Conservation (phyloP, 2,329 filamentous ascomycete species). For the Scedosporium dehoogii region DNA sequence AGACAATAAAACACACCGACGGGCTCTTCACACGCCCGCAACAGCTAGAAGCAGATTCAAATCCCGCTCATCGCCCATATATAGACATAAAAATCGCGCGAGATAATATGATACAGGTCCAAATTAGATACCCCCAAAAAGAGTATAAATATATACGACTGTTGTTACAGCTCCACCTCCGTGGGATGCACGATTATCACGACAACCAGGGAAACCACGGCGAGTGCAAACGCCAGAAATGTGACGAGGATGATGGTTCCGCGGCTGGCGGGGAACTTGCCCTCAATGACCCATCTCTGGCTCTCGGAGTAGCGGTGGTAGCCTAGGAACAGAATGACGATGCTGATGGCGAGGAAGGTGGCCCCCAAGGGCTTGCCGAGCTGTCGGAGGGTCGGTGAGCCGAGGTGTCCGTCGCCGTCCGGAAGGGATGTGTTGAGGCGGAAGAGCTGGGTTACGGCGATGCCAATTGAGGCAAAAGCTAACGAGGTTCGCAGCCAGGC, state of each 20-base stretch:
- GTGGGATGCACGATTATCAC: constrained; percentile 44
- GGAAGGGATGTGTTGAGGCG: constrained; percentile 62
- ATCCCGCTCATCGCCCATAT: neutral
- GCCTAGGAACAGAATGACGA: constrained; percentile 64
- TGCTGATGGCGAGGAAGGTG: constrained; percentile 66
- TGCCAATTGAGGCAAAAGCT: constrained; percentile 72
- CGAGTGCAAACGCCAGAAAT: constrained; percentile 52
- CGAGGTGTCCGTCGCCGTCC: constrained; percentile 15
- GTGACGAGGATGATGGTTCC: constrained; percentile 65
- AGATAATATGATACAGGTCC: neutral
- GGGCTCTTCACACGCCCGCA: neutral
- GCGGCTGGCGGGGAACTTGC: constrained; percentile 70
- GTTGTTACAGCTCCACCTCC: constrained; percentile 5
- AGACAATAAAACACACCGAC: neutral
- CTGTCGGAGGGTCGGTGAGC: constrained; percentile 39
- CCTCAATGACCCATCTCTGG: constrained; percentile 69
- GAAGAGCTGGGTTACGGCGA: constrained; percentile 77
- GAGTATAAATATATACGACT: neutral
- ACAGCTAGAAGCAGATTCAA: neutral
- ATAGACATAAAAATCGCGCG: no score
- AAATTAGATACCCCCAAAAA: neutral
- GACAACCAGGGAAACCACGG: constrained; percentile 49
- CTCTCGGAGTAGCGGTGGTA: constrained; percentile 71
- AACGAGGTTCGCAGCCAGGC: constrained; percentile 78
- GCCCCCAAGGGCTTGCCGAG: constrained; percentile 67